These are phyloP conservation scores for Venturia effusa DNA, from an alignment of 2,329 filamentous ascomycete genomes.

Conservation along the genomic window DNA sequence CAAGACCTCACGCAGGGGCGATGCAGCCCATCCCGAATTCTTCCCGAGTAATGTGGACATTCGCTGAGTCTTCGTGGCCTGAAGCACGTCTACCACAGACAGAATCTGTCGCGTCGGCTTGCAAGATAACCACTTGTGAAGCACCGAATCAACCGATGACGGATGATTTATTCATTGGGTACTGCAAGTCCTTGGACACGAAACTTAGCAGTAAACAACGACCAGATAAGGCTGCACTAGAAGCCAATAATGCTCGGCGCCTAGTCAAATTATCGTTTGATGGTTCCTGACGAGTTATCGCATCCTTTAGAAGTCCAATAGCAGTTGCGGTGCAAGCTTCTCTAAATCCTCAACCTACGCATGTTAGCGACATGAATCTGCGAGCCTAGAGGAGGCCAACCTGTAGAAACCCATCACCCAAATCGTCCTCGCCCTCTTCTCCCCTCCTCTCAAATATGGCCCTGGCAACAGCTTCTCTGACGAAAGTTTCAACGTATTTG, in stretches of 20 bases:
- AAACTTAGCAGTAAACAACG: not conserved
- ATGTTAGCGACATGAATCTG: not conserved
- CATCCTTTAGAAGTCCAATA: constrained; percentile 63
- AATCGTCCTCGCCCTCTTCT: constrained; percentile 19
- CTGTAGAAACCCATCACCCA: constrained; percentile 57
- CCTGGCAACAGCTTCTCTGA: constrained; percentile 76
- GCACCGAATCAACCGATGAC: not conserved
- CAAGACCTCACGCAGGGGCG: not conserved
- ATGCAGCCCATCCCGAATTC: not conserved
- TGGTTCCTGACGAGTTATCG: not conserved
- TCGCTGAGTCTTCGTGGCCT: not conserved
- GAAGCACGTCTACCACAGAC: not conserved
- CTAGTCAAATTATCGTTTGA: not conserved
- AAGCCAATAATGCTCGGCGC: not conserved
- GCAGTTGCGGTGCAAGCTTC: constrained; percentile 71
- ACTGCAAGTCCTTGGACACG: not conserved
- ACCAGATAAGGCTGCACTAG: not conserved
- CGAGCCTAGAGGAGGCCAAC: constrained; percentile 20
- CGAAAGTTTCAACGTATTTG: constrained; percentile 85
- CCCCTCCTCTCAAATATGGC: constrained; percentile 55
- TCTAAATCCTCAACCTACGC: constrained; percentile 75
- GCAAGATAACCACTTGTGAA: not conserved
- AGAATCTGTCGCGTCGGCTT: not conserved
- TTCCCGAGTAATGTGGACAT: not conserved
- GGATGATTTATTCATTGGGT: not conserved